Base-by-base conservation (phyloP, 805 yeast species). In the Lipomyces sp. region DNA sequence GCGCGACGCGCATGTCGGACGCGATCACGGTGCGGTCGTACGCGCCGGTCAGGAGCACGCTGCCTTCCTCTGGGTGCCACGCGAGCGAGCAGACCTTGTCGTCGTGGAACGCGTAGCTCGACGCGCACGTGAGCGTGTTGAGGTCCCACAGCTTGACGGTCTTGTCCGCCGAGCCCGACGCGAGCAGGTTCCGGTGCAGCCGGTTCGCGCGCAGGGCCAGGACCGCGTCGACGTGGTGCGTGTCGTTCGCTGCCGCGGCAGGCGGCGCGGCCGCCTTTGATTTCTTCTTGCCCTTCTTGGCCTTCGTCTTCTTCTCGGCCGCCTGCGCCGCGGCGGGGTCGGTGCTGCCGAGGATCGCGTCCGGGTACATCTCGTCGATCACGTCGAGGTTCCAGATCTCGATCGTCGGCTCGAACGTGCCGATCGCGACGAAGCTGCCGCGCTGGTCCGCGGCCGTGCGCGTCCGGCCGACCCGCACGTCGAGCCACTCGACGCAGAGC, bases 131-230 rank as follows among this genome's bases (percentile, higher is more conserved):
- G 42, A 85, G 85, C 18, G 76, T 73, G 58, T 80, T 77, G 65
- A 93, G 75, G 69, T 93, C 98, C 98, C 98, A 93, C 60, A 93
- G 75, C 70, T 93, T 93, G 41, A 93, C 86, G 0, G 98, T 93
- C 55, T 82, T 79, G 66, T 93, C 98, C 1, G 98, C 98, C 7
- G 97, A 89, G 2, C 96, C 86, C 8, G 97, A 88, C 14, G 95
- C 95, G 53, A 93, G 78, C 18, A 93, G 83, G 54, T 86, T 82
- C 68, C 95, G 79, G 70, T 86, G 95, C 39, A 73, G 75, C 62
- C 76, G 81, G 69, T 91, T 93, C 68, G 88, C 91, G 10, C 95
- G 71, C 52, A 93, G 74, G 1, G 96, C 85, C 53, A 93, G 79
- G 26, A 93, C 88, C 1, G 98, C 97, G 70, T 89, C 98, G 1